phyloP scores from a whole-genome alignment of 2,329 filamentous ascomycete species.

The Golovinomyces cichoracearum region DNA sequence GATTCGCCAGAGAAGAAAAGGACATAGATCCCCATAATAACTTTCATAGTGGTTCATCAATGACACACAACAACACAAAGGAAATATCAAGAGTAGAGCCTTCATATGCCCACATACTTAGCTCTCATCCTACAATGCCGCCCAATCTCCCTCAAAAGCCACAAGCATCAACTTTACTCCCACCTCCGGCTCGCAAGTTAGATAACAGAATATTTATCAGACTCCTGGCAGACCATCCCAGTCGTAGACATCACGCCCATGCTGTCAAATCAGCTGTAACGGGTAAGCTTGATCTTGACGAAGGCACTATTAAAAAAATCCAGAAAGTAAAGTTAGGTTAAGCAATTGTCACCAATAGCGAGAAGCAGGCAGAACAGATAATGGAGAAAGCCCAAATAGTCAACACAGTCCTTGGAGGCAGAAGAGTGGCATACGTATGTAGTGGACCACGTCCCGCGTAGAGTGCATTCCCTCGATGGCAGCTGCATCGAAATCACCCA shows the following conservation, averaged over 20 bases:
- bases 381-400: neutral
- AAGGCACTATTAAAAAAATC: neutral
- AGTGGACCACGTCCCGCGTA: neutral
- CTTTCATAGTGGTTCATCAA: no score
- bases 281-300: neutral
- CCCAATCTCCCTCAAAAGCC: neutral
- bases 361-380: neutral
- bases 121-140: no score
- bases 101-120: no score
- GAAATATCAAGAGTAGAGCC: no score
- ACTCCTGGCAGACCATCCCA: neutral
- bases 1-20: no score
- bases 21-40: no score
- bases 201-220: neutral
- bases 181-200: no score
- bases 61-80: no score
- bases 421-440: neutral
- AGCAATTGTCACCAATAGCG: neutral
- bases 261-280: neutral
- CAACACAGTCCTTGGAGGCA: neutral
- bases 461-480: neutral
- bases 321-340: neutral
- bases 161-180: neutral
- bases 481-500: neutral
- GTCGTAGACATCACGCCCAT: neutral